These are phyloP conservation scores for Gossypioides kirkii DNA, from an alignment of 345 rosid species.

Conservation along the genomic window DNA sequence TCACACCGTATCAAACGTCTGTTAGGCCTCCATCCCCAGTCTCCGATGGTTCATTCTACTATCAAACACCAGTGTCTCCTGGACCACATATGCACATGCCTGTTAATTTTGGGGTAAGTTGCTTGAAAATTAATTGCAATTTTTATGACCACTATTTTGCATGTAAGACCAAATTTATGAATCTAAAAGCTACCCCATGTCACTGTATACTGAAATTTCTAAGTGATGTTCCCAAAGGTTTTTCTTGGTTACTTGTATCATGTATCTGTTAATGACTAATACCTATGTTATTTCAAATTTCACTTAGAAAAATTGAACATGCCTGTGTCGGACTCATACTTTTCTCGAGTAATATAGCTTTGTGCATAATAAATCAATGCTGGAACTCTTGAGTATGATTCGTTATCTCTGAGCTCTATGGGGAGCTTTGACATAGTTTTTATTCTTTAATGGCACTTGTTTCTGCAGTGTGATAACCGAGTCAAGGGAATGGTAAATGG, in stretches of 20 bases:
- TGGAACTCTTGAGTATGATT: neutral
- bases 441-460: neutral
- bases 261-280: neutral
- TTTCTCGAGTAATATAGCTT: neutral
- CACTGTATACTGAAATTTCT: neutral
- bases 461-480: neutral
- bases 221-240: neutral
- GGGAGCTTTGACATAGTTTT: neutral
- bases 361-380: neutral
- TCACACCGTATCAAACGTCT: conserved; percentile 48
- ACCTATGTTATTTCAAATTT: neutral
- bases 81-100: conserved; percentile 69
- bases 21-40: conserved; percentile 60
- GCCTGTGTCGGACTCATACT: neutral
- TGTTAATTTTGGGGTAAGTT: conserved; percentile 65
- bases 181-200: neutral
- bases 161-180: neutral
- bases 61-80: conserved; percentile 39
- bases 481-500: neutral
- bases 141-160: neutral
- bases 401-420: neutral
- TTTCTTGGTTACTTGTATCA: neutral
- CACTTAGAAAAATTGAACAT: neutral
- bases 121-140: neutral
- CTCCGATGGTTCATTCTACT: conserved; percentile 60